Conservation (phyloP, 306 rosid genomes). For the Cucurbita argyrosperma region DNA sequence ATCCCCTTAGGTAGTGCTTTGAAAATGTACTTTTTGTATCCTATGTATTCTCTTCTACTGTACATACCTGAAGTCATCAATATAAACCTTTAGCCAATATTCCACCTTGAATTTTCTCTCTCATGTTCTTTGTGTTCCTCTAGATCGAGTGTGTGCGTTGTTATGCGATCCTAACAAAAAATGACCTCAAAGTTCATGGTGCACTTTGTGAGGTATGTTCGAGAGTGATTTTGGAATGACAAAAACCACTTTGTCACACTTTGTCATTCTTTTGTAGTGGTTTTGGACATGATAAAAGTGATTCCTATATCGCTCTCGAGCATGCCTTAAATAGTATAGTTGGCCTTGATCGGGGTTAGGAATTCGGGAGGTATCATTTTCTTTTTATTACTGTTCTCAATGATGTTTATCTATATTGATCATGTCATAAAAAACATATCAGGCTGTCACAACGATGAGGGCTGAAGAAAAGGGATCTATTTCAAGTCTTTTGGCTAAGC, state of each 20-base stretch:
- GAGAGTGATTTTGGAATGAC: not conserved
- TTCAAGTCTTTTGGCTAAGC: constrained; percentile 53
- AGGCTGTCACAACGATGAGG: constrained; percentile 61
- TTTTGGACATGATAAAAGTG: not conserved
- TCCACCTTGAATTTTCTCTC: too few species aligned
- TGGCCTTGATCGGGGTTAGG: not conserved
- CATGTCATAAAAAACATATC: constrained; percentile 2
- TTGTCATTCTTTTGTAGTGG: too few species aligned
- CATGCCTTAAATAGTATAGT: not conserved
- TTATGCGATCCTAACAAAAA: too few species aligned
- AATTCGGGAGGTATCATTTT: not conserved
- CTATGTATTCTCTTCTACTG: too few species aligned
- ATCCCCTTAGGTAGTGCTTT: too few species aligned
- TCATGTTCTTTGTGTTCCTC: too few species aligned
- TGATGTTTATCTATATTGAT: not conserved
- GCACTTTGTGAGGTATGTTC: too few species aligned
- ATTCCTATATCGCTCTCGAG: not conserved
- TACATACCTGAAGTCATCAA: too few species aligned
- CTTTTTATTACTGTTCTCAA: not conserved
- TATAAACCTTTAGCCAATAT: too few species aligned
- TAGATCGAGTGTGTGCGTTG: too few species aligned
- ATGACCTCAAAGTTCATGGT: not conserved
- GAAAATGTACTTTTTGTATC: too few species aligned
- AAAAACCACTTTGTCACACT: not conserved
- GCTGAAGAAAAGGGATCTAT: constrained; percentile 63